Base-by-base conservation (phyloP, 345 rosid species). In the Salix koriyanagi region DNA sequence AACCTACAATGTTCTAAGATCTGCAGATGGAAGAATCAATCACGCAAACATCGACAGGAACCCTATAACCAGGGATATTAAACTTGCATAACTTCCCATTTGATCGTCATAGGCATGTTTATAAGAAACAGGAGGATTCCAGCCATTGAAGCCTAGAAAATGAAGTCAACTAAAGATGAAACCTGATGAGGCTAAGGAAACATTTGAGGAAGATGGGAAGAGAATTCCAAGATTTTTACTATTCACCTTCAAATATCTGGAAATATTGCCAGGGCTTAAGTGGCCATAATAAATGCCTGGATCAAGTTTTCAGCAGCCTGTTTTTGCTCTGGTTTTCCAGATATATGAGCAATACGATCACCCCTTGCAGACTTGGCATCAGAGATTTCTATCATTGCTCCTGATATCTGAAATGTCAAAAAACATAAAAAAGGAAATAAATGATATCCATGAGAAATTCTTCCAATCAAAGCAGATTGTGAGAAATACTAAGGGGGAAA, bases 261-360 rank as follows among this genome's bases (percentile, higher is more conserved):
- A 81, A 67, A 70, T 50, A 42, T 62, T 81, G 74, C 21, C 65
- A 70, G 65, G 74, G 74, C 74, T 88, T 85, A 96, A 58, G 94
- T 84, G 80, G 99, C 86, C 99, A 93, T 89, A 77, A 96, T 91
- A 87, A 96, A 96, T 76, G 99, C 99, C 87, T 89, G 97, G 83
- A 96, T 88, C 90, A 96, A 85, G 84, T 93, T 93, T 90, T 96
- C 97, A 23, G 99, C 99, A 5, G 91, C 82, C 77, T 86, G 92
- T 87, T 84, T 93, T 89, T 93, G 96, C 86, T 96, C 97, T 41
- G 90, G 88, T 37, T 97, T 92, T 82, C 99, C 99, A 61, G 95
- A 86, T 81, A 96, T 80, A 75, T 85, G 88, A 82, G 99, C 99
- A 71, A 92, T 76, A 37, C 94, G 96, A 79, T 88, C 97, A 25